Evolutionary conservation across 371 early-diverging fungal genomes (phyloP).

Genomic region (Mortierella sp.): DNA sequence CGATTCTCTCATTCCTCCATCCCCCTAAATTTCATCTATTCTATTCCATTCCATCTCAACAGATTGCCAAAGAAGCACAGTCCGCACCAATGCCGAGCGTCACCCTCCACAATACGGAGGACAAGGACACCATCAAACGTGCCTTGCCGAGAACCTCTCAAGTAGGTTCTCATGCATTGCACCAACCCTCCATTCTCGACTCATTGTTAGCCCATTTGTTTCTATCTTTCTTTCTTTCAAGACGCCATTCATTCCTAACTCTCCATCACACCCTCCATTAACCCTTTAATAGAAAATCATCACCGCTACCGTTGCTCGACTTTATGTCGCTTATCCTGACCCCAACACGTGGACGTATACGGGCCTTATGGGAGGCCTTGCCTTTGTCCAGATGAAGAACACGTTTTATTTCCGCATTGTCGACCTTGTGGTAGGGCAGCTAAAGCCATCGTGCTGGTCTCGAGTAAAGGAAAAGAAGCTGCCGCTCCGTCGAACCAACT

Average conservation of each 20-base stretch:
- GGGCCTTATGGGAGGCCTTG: conserved; percentile 81
- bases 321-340: conserved; percentile 84
- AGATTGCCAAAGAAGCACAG: background rate
- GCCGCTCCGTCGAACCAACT: background rate
- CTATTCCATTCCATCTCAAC: background rate
- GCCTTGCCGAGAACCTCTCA: conserved; percentile 58
- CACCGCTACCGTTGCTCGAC: conserved; percentile 82
- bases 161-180: conserved; percentile 6
- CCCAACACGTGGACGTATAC: conserved; percentile 78
- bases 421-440: conserved; percentile 72
- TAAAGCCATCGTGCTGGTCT: background rate
- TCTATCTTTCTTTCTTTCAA: background rate
- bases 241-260: background rate
- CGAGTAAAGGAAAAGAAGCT: background rate
- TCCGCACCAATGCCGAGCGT: conserved; percentile 59
- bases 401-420: conserved; percentile 81
- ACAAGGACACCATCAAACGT: conserved; percentile 67
- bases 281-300: conserved; percentile 74
- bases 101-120: conserved; percentile 64
- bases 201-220: background rate
- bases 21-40: background rate
- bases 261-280: background rate
- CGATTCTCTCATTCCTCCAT: background rate
- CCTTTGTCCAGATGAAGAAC: conserved; percentile 73
- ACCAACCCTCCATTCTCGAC: background rate